phyloP scores from a whole-genome alignment of 768 basidiomycete species.

The Candolleomyces eurysporus region DNA sequence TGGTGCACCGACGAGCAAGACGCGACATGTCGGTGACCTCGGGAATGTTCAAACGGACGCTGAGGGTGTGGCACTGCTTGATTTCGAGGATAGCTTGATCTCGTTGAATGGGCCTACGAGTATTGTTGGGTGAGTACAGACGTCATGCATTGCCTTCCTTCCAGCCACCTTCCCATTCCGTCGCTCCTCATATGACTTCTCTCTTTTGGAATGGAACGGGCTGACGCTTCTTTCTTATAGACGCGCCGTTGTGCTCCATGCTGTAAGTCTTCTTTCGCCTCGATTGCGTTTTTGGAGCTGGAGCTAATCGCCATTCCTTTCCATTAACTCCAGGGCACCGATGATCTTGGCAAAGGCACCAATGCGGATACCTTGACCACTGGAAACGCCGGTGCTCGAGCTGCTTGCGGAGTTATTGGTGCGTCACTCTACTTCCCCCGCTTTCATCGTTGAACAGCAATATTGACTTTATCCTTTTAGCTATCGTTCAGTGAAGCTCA shows the following conservation, averaged over 20 bases:
- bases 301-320: too few species aligned
- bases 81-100: constrained; percentile 60
- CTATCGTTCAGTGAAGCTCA: too few species aligned
- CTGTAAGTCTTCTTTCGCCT: too few species aligned
- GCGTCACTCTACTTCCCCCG: not conserved
- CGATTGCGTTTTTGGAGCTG: too few species aligned
- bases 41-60: constrained; percentile 69
- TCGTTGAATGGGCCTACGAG: constrained; percentile 67
- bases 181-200: too few species aligned
- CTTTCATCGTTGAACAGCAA: too few species aligned
- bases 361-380: constrained; percentile 70
- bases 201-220: not conserved
- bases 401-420: constrained; percentile 82
- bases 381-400: constrained; percentile 71
- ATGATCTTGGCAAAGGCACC: constrained; percentile 70
- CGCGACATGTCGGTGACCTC: constrained; percentile 70
- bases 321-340: constrained; percentile 48
- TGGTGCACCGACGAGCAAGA: constrained; percentile 53
- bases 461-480: too few species aligned
- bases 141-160: too few species aligned
- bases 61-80: constrained; percentile 44
- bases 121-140: constrained; percentile 46
- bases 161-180: not conserved
- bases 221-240: constrained; percentile 25
- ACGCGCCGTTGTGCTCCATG: constrained; percentile 71